Evolutionary conservation across 345 rosid genomes (phyloP).

Genomic region (Nephelium lappaceum): DNA sequence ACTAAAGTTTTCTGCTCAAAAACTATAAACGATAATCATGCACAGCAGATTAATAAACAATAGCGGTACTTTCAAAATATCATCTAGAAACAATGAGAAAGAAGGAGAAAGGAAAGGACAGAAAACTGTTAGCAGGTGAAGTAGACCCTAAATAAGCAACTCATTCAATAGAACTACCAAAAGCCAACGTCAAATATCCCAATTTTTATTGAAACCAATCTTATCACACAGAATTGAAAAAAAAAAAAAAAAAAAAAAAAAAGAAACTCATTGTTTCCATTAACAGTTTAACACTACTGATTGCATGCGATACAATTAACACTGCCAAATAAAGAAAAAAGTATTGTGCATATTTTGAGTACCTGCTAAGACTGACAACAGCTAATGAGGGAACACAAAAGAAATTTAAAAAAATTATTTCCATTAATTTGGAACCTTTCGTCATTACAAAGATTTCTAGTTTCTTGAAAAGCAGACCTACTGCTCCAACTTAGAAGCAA

Average conservation of each 20-base stretch:
- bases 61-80: not conserved
- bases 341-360: too few relatives aligned
- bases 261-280: too few relatives aligned
- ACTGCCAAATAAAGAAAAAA: not conserved
- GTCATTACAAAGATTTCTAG: not conserved
- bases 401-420: not conserved
- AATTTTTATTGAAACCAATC: not conserved
- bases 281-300: not conserved
- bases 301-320: not conserved
- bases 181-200: not conserved
- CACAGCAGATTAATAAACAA: not conserved
- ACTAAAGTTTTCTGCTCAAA: not conserved
- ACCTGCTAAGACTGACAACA: not conserved
- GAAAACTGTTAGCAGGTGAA: not conserved
- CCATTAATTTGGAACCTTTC: not conserved
- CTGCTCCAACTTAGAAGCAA: not conserved
- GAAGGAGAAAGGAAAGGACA: not conserved
- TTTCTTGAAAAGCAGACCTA: not conserved
- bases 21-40: not conserved
- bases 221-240: not conserved
- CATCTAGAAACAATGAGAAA: not conserved
- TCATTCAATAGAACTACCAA: not conserved
- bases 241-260: too few relatives aligned
- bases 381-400: not conserved
- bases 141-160: not conserved